Conservation (phyloP, 2,329 filamentous ascomycete species). For the Alternaria sp. region DNA sequence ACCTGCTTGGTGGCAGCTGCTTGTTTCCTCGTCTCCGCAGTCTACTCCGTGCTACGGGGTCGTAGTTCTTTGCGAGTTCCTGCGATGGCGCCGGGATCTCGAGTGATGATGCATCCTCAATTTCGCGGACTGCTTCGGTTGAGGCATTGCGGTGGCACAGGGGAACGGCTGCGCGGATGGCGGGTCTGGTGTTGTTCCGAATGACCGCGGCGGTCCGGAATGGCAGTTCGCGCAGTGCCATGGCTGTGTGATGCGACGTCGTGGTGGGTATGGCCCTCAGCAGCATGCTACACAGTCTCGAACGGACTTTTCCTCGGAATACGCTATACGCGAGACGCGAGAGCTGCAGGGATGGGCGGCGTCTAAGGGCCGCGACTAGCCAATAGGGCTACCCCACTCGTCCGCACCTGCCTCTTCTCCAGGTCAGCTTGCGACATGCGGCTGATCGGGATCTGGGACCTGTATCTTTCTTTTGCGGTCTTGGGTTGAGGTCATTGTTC, state of each 20-base stretch:
- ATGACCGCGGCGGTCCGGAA: conserved; percentile 38
- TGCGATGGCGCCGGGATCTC: conserved; percentile 49
- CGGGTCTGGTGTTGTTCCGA: conserved; percentile 35
- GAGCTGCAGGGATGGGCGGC: conserved; percentile 22
- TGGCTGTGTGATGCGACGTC: conserved; percentile 28
- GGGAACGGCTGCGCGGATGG: conserved; percentile 28
- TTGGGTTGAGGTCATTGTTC: conserved; percentile 9
- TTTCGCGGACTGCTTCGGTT: conserved; percentile 53
- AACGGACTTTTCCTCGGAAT: conserved; percentile 25
- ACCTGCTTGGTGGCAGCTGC: conserved; percentile 64
- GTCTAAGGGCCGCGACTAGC: conserved; percentile 10
- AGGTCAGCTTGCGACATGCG: conserved; percentile 10
- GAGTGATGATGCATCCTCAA: conserved; percentile 60
- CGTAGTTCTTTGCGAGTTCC: conserved; percentile 56
- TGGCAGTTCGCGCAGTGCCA: conserved; percentile 51
- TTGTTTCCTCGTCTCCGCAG: conserved; percentile 53
- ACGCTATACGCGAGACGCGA: conserved; percentile 19
- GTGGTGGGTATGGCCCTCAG: conserved; percentile 15
- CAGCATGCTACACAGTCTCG: conserved; percentile 8
- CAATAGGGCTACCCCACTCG: conserved; percentile 19
- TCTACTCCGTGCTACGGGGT: conserved; percentile 58
- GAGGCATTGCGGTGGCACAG: conserved; percentile 58
- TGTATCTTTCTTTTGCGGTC: neutral
- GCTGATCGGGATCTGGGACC: conserved; percentile 6
- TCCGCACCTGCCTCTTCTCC: conserved; percentile 15